phyloP scores from a whole-genome alignment of 140 eudicot species.

The Flaveria floridana region DNA sequence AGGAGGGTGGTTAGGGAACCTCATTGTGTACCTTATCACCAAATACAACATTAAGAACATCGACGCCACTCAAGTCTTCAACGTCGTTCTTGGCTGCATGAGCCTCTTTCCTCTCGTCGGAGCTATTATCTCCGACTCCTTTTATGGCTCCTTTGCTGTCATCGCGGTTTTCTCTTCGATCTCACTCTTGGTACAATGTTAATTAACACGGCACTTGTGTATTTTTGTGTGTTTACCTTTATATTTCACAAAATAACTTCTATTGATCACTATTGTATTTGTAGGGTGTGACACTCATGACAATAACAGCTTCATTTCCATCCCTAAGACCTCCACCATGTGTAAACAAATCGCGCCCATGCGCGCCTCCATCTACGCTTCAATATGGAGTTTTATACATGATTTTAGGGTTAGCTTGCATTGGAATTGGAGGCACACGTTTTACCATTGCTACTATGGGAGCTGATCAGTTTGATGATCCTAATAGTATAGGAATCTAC shows the following conservation, averaged over 20 bases:
- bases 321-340: constrained; percentile 44
- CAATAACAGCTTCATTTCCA: constrained; percentile 39
- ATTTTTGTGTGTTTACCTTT: background rate
- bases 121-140: constrained; percentile 47
- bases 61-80: constrained; percentile 39
- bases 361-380: constrained; percentile 36
- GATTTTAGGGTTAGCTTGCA: constrained; percentile 35
- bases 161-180: constrained; percentile 28
- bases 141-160: constrained; percentile 29
- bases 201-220: background rate
- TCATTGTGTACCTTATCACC: constrained; percentile 40
- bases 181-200: constrained; percentile 34
- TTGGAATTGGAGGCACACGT: constrained; percentile 54
- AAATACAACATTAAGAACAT: constrained; percentile 40
- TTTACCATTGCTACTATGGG: constrained; percentile 54
- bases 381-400: constrained; percentile 42
- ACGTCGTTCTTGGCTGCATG: constrained; percentile 33
- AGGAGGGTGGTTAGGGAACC: constrained; percentile 40
- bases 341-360: constrained; percentile 15
- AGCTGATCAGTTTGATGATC: constrained; percentile 48
- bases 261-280: background rate
- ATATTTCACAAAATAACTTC: background rate
- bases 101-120: constrained; percentile 37
- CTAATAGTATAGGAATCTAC: constrained; percentile 32
- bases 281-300: constrained; percentile 47